Evolutionary conservation across 2,329 filamentous ascomycete genomes (phyloP).

Genomic region (Onygenales sp.): DNA sequence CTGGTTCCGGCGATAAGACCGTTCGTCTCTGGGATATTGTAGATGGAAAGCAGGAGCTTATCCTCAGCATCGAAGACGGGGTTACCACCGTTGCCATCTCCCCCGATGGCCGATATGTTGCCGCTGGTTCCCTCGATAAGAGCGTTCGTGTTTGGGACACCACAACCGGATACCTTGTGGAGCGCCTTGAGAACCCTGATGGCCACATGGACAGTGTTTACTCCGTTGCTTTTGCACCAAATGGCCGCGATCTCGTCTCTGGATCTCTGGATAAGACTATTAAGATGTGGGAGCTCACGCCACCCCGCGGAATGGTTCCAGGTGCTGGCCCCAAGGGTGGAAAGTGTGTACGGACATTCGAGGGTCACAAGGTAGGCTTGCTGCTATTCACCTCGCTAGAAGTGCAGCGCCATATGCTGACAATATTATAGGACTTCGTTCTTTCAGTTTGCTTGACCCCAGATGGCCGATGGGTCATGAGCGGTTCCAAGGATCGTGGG

Average conservation of each 20-base stretch:
- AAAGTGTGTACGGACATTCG: conserved; percentile 92
- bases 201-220: conserved; percentile 97
- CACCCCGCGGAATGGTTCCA: conserved; percentile 57
- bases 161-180: conserved; percentile 71
- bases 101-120: conserved; percentile 86
- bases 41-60: conserved; percentile 69
- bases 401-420: neutral
- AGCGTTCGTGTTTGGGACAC: conserved; percentile 97
- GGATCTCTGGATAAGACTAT: conserved; percentile 96
- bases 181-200: conserved; percentile 83
- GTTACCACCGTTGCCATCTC: conserved; percentile 97
- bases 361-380: conserved; percentile 73
- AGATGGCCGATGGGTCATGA: conserved; percentile 91
- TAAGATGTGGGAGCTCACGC: conserved; percentile 94
- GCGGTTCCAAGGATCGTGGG: conserved; percentile 90
- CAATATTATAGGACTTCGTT: conserved; percentile 67
- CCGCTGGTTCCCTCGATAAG: conserved; percentile 92
- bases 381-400: neutral
- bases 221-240: conserved; percentile 90
- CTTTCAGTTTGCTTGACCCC: conserved; percentile 91
- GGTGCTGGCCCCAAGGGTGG: conserved; percentile 68
- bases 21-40: conserved; percentile 96
- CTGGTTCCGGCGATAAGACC: conserved; percentile 86
- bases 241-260: conserved; percentile 83
- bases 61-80: conserved; percentile 87